These are phyloP conservation scores for Phytophthora ramorum DNA, from an alignment of 352 stramenopile species.

Conservation along the genomic window DNA sequence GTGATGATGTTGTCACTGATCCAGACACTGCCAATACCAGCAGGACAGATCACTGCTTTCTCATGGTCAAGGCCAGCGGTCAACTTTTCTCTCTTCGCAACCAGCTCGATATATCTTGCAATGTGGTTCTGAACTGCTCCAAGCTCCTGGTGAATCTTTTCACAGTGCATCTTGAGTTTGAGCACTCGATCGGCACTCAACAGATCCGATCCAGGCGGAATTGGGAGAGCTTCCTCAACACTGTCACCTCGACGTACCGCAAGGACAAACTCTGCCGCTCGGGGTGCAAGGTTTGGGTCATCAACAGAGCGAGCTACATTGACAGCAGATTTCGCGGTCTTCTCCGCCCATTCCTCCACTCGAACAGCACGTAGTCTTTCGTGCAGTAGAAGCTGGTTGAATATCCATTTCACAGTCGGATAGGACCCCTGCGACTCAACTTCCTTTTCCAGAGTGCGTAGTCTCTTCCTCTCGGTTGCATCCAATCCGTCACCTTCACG, in stretches of 20 bases:
- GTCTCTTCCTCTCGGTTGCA: slow-evolving; percentile 5
- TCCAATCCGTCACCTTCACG: slow-evolving; percentile 4
- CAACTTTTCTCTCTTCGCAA: slow-evolving; percentile 16
- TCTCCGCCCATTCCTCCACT: slow-evolving; percentile 20
- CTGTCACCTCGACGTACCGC: slow-evolving; percentile 16
- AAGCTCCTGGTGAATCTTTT: slow-evolving; percentile 24
- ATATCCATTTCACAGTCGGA: slow-evolving; percentile 22
- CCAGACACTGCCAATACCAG: slow-evolving; percentile 43
- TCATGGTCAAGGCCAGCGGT: not conserved
- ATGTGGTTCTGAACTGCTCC: slow-evolving; percentile 19
- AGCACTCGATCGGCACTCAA: slow-evolving; percentile 9
- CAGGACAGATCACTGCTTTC: slow-evolving; percentile 31
- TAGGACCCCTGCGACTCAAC: slow-evolving; percentile 21
- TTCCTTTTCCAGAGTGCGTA: slow-evolving; percentile 8
- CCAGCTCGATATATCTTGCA: slow-evolving; percentile 8
- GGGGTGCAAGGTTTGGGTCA: slow-evolving; percentile 4
- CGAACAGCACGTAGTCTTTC: slow-evolving; percentile 21
- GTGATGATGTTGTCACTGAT: slow-evolving; percentile 43
- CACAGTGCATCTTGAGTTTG: slow-evolving; percentile 27
- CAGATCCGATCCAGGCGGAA: slow-evolving; percentile 9
- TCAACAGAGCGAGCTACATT: not conserved
- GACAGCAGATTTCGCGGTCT: not conserved
- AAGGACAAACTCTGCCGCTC: slow-evolving; percentile 19
- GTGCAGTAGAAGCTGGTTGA: slow-evolving; percentile 34
- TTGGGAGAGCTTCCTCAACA: slow-evolving; percentile 15